These are phyloP conservation scores for Boletus reticulatus DNA, from an alignment of 768 basidiomycete species.

Conservation along the genomic window DNA sequence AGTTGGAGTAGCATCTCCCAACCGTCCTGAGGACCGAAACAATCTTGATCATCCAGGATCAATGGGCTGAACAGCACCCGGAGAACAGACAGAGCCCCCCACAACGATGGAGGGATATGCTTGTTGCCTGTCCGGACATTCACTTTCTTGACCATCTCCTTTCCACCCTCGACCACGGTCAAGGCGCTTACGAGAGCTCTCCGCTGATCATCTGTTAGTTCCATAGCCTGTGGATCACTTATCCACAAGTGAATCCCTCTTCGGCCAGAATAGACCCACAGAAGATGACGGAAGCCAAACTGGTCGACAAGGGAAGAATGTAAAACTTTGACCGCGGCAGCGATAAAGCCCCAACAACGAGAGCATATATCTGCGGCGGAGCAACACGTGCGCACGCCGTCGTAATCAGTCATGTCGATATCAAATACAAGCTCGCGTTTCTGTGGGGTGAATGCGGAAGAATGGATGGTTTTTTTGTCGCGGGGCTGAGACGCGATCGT, in stretches of 20 bases:
- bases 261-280: slow-evolving; percentile 99
- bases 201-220: slow-evolving; percentile 88
- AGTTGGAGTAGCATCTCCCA: slow-evolving; percentile 73
- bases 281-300: slow-evolving; percentile 84
- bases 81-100: slow-evolving; percentile 53
- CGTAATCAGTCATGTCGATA: slow-evolving; percentile 99
- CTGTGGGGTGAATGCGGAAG: slow-evolving; percentile 66
- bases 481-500: slow-evolving; percentile 55
- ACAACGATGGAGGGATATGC: slow-evolving; percentile 69
- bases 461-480: slow-evolving; percentile 81
- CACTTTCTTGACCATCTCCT: slow-evolving; percentile 79
- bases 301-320: slow-evolving; percentile 78
- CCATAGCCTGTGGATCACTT: slow-evolving; percentile 84
- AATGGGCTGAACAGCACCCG: slow-evolving; percentile 58
- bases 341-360: slow-evolving; percentile 94
- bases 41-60: slow-evolving; percentile 81
- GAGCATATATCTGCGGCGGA: slow-evolving; percentile 87
- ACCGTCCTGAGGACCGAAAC: slow-evolving; percentile 67
- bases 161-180: slow-evolving; percentile 78
- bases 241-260: slow-evolving; percentile 99
- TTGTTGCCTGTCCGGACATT: slow-evolving; percentile 54
- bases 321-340: slow-evolving; percentile 85
- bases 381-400: slow-evolving; percentile 93
- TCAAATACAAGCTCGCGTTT: slow-evolving; percentile 96
- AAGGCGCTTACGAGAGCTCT: slow-evolving; percentile 84